phyloP scores from a whole-genome alignment of 352 stramenopile genomes.

The Sclerospora graminicola region DNA sequence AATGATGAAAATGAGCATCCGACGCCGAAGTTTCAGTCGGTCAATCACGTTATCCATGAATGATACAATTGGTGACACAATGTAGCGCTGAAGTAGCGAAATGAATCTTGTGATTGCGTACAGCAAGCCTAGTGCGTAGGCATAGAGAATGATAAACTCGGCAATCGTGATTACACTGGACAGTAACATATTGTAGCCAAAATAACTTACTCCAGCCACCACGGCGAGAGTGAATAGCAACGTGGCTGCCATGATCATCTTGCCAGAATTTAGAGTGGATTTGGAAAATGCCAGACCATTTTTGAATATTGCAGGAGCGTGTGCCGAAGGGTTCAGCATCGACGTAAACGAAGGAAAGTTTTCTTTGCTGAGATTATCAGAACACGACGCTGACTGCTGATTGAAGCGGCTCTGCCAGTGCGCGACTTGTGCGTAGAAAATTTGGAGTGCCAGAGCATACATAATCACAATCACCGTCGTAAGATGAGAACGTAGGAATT shows the following conservation, averaged over 20 bases:
- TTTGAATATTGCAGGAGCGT: constrained; percentile 31
- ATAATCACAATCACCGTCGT: constrained; percentile 46
- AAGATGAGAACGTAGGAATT: constrained; percentile 37
- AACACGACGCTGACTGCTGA: constrained; percentile 19
- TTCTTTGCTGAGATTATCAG: constrained; percentile 17
- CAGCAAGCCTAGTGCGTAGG: constrained; percentile 43
- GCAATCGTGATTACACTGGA: constrained; percentile 1
- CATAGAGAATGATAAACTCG: constrained; percentile 37
- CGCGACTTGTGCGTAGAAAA: constrained; percentile 50
- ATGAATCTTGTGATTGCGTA: constrained; percentile 33
- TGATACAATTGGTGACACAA: constrained; percentile 26
- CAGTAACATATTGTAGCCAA: constrained; percentile 10
- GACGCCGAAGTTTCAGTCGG: constrained; percentile 27
- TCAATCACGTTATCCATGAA: constrained; percentile 13
- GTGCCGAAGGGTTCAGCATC: constrained; percentile 41
- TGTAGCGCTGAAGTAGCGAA: constrained; percentile 23
- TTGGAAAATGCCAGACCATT: constrained; percentile 1
- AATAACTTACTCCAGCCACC: constrained; percentile 5
- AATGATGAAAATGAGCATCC: constrained; percentile 37
- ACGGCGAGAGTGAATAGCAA: constrained; percentile 7
- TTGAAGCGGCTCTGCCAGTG: constrained; percentile 63
- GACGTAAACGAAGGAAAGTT: constrained; percentile 47
- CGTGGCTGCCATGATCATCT: neutral
- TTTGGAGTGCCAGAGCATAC: constrained; percentile 51
- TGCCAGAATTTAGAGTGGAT: constrained; percentile 6